Conservation (phyloP, 2,329 filamentous ascomycete genomes). For the Mollisia scopiformis region DNA sequence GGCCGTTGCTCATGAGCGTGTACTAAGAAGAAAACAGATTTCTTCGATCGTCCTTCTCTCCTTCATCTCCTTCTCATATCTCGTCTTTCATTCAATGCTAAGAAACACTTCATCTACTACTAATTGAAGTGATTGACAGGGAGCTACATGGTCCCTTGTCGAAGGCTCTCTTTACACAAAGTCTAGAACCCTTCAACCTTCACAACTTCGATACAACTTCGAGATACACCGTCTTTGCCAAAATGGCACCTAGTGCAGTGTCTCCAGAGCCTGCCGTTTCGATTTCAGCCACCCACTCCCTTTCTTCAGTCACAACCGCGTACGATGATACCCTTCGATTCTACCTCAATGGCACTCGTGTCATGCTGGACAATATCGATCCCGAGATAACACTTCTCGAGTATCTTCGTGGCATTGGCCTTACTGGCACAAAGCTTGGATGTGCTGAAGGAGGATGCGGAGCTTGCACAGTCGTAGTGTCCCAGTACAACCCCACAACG, state of each 20-base stretch:
- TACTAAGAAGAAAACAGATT: constrained; percentile 5
- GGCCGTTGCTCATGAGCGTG: constrained; percentile 13
- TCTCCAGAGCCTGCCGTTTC: constrained; percentile 46
- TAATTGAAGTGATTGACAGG: background rate
- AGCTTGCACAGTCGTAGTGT: constrained; percentile 93
- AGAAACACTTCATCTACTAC: background rate
- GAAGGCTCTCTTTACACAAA: background rate
- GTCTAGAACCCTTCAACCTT: background rate
- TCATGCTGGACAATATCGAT: constrained; percentile 83
- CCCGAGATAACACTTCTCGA: constrained; percentile 91
- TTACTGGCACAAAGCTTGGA: constrained; percentile 95
- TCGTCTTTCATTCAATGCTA: background rate
- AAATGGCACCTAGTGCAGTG: constrained; percentile 60
- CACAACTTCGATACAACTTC: background rate
- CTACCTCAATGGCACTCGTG: constrained; percentile 91
- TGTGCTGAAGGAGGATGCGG: constrained; percentile 97
- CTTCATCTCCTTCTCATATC: background rate
- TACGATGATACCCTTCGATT: constrained; percentile 91
- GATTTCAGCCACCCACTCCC: constrained; percentile 35
- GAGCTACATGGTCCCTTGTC: background rate
- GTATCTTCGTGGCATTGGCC: constrained; percentile 87
- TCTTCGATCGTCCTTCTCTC: constrained; percentile 5
- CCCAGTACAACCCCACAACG: constrained; percentile 84
- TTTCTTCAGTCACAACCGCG: constrained; percentile 68
- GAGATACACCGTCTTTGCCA: constrained; percentile 1